Conservation (phyloP, 768 basidiomycete genomes). For the Tricholoma bakamatsutake region DNA sequence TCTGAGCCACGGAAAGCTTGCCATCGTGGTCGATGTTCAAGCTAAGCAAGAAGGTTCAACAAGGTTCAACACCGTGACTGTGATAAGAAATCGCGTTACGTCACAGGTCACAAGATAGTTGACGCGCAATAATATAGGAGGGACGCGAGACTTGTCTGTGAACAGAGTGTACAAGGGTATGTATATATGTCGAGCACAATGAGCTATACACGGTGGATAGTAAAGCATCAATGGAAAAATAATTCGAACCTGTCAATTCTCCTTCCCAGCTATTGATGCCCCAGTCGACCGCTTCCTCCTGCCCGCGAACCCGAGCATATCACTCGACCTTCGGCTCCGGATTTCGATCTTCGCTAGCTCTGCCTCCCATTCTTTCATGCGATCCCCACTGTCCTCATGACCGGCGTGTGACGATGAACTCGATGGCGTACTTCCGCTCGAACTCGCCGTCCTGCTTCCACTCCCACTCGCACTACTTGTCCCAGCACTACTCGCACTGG, state of each 20-base stretch:
- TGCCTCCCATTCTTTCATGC: slow-evolving; percentile 70
- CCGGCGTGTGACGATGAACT: slow-evolving; percentile 21
- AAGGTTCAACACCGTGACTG: neutral
- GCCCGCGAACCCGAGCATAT: slow-evolving; percentile 39
- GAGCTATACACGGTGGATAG: neutral
- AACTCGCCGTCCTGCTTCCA: slow-evolving; percentile 18
- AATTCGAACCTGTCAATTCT: slow-evolving; percentile 4
- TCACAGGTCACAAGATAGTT: neutral
- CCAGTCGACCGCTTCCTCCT: slow-evolving; percentile 29
- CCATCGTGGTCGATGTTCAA: slow-evolving; percentile 23
- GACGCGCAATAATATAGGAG: no score
- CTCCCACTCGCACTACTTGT: slow-evolving; percentile 19
- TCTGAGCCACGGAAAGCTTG: slow-evolving; percentile 54
- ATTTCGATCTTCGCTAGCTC: slow-evolving; percentile 69
- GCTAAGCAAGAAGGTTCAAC: neutral
- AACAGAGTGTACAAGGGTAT: neutral
- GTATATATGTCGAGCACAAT: neutral
- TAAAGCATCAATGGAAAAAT: neutral
- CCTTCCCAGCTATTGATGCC: slow-evolving; percentile 14
- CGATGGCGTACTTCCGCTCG: slow-evolving; percentile 24
- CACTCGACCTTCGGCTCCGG: slow-evolving; percentile 47
- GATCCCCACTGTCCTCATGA: slow-evolving; percentile 26
- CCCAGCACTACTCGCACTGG: slow-evolving; percentile 31
- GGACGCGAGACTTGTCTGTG: neutral
- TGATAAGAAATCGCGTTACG: no score